Evolutionary conservation across 1,284 basidiomycete genomes (phyloP).

Genomic region (Ustilago xerochloae): DNA sequence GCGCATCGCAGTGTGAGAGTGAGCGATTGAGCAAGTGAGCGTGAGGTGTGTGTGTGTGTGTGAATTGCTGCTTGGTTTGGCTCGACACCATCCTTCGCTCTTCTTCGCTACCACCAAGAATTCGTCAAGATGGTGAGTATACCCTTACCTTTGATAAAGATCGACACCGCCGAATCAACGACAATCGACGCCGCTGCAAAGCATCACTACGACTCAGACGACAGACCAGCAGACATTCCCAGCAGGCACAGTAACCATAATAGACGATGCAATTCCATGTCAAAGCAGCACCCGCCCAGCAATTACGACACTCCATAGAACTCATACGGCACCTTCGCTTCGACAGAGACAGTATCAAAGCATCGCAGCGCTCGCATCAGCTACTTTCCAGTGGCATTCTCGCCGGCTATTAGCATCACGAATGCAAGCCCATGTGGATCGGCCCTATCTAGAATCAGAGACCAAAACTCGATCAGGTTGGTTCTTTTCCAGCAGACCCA

Average conservation of each 20-base stretch:
- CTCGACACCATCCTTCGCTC: conserved; percentile 40
- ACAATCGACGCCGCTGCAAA: conserved; percentile 13
- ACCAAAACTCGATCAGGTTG: no score
- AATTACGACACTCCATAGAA: neutral
- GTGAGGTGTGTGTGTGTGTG: conserved; percentile 1
- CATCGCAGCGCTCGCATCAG: no score
- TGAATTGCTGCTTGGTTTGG: conserved; percentile 25
- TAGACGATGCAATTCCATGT: conserved; percentile 2
- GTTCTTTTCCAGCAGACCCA: no score
- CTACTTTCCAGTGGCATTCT: no score
- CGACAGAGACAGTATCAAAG: no score
- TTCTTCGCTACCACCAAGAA: conserved; percentile 52
- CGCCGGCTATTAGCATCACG: no score
- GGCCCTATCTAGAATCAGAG: no score
- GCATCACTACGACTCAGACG: neutral
- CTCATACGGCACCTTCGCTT: no score
- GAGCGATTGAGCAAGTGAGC: neutral
- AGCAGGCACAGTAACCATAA: neutral
- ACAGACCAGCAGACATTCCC: neutral
- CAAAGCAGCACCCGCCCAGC: neutral
- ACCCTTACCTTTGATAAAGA: conserved; percentile 9
- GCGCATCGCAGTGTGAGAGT: neutral
- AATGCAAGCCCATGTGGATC: no score
- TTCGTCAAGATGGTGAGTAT: conserved; percentile 55
- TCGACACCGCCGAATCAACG: conserved; percentile 28